phyloP scores from a whole-genome alignment of 768 basidiomycete species.

The Hericium coralloides region DNA sequence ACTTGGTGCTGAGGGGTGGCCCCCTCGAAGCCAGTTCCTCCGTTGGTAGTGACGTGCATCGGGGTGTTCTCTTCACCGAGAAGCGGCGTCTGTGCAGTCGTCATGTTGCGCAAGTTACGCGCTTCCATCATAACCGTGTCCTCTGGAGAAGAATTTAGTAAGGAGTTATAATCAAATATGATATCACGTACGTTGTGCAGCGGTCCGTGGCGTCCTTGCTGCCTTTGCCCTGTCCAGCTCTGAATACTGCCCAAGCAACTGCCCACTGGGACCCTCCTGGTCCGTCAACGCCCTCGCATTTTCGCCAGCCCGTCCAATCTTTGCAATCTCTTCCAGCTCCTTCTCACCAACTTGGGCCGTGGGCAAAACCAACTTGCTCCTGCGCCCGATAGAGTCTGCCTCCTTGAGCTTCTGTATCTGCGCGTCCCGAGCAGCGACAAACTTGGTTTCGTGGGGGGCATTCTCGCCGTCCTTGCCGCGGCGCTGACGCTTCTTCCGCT shows the following conservation, averaged over 20 bases:
- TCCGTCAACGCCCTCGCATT: slow-evolving; percentile 81
- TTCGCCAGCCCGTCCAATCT: slow-evolving; percentile 91
- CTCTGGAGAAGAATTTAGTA: slow-evolving; percentile 40
- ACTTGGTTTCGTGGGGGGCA: slow-evolving; percentile 76
- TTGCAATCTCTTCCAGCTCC: slow-evolving; percentile 96
- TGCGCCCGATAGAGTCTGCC: slow-evolving; percentile 87
- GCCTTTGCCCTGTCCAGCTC: slow-evolving; percentile 80
- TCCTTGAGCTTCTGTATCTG: slow-evolving; percentile 98
- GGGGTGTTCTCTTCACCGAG: slow-evolving; percentile 98
- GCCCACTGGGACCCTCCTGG: slow-evolving; percentile 78
- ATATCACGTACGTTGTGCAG: slow-evolving; percentile 61
- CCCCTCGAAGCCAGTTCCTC: slow-evolving; percentile 88
- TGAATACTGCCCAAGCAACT: slow-evolving; percentile 87
- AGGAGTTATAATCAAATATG: slow-evolving; percentile 4
- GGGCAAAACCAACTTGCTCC: slow-evolving; percentile 79
- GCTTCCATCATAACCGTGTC: slow-evolving; percentile 94
- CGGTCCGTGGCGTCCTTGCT: slow-evolving; percentile 92
- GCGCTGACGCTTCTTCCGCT: slow-evolving; percentile 82
- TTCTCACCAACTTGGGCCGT: slow-evolving; percentile 87
- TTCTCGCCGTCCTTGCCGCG: slow-evolving; percentile 62
- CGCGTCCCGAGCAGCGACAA: slow-evolving; percentile 92
- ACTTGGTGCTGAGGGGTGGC: slow-evolving; percentile 91
- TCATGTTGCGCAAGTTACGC: slow-evolving; percentile 91
- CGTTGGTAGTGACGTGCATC: slow-evolving; percentile 60
- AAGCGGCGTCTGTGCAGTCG: slow-evolving; percentile 84